Conservation (phyloP, 306 rosid genomes). For the Malus sylvestris region DNA sequence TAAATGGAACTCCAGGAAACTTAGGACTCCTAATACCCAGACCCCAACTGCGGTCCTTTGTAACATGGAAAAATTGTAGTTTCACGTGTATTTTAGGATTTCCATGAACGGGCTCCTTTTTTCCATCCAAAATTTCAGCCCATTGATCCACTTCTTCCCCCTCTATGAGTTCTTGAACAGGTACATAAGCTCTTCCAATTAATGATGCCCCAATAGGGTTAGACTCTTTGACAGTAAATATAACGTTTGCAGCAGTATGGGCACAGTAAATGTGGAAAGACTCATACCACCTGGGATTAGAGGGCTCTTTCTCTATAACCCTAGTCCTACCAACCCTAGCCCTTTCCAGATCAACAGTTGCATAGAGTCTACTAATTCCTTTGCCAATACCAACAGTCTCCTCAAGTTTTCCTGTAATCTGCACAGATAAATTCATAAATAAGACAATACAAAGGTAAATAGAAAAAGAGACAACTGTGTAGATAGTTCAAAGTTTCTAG, state of each 20-base stretch:
- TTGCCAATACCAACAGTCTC: conserved; percentile 40
- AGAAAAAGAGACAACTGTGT: background rate
- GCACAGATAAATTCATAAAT: background rate
- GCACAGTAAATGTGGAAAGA: conserved; percentile 51
- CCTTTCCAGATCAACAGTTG: conserved; percentile 36
- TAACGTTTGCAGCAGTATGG: conserved; percentile 34
- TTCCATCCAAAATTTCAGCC: conserved; percentile 29
- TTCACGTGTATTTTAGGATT: conserved; percentile 36
- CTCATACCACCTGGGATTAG: conserved; percentile 38
- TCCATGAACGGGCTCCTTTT: conserved; percentile 24
- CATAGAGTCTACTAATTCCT: conserved; percentile 28
- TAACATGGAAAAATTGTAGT: conserved; percentile 37
- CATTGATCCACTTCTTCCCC: conserved; percentile 41
- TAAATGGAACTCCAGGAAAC: conserved; percentile 48
- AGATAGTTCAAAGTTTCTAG: background rate
- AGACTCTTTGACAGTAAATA: conserved; percentile 40
- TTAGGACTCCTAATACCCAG: conserved; percentile 34
- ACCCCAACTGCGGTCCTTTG: conserved; percentile 37
- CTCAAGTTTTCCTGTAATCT: conserved; percentile 27
- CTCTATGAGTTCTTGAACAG: conserved; percentile 16
- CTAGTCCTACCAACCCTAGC: conserved; percentile 51
- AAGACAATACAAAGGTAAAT: background rate
- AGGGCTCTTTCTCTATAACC: conserved; percentile 22
- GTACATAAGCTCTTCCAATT: conserved; percentile 41
- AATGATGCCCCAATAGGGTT: conserved; percentile 42